A percentile compares a stretch with the other conserved stretches of the same genome.
Evolutionary conservation across 495 filamentous ascomycete species (phyloP).

Genomic region (Peziza echinospora): DNA sequence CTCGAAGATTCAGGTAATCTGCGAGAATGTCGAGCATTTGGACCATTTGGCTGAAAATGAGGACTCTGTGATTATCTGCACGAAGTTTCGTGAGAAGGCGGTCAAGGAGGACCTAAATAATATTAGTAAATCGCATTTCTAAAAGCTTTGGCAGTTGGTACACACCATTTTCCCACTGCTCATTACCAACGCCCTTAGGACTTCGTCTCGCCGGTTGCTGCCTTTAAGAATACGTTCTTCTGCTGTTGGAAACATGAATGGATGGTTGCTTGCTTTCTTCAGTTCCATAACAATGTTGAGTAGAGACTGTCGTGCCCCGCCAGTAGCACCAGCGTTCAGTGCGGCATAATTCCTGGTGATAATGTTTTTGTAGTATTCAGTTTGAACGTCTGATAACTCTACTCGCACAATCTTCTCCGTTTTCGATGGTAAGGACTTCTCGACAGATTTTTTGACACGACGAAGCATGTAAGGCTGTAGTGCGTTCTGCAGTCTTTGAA

Average conservation of each 20-base stretch:
- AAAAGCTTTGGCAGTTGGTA: too few species aligned
- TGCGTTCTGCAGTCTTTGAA: slow-evolving; percentile 28
- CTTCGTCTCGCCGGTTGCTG: slow-evolving; percentile 59
- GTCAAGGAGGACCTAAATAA: slow-evolving; percentile 48
- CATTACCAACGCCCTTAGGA: slow-evolving; percentile 72
- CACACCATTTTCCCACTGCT: slow-evolving; percentile 88
- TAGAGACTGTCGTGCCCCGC: slow-evolving; percentile 56
- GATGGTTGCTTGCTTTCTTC: slow-evolving; percentile 96
- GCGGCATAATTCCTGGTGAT: slow-evolving; percentile 90
- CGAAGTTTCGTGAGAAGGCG: slow-evolving; percentile 77
- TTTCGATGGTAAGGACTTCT: slow-evolving; percentile 87
- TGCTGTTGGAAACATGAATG: slow-evolving; percentile 87
- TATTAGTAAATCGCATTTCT: too few species aligned
- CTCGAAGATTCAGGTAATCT: slow-evolving; percentile 74
- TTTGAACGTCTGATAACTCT: slow-evolving; percentile 80
- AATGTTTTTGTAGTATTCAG: slow-evolving; percentile 98
- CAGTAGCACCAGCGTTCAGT: slow-evolving; percentile 67
- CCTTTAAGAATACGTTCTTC: slow-evolving; percentile 68
- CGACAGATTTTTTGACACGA: slow-evolving; percentile 92
- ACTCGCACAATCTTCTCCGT: slow-evolving; percentile 97
- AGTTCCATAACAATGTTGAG: slow-evolving; percentile 99
- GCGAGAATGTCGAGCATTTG: slow-evolving; percentile 92
- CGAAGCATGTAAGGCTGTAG: slow-evolving; percentile 68
- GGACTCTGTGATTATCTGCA: slow-evolving; percentile 74
- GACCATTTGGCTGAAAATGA: slow-evolving; percentile 99